A percentile compares a stretch with the other conserved stretches of the same genome.
Evolutionary conservation across 176 grass and related monocot species (phyloP).

Genomic region (bread wheat (Triticum aestivum)): DNA sequence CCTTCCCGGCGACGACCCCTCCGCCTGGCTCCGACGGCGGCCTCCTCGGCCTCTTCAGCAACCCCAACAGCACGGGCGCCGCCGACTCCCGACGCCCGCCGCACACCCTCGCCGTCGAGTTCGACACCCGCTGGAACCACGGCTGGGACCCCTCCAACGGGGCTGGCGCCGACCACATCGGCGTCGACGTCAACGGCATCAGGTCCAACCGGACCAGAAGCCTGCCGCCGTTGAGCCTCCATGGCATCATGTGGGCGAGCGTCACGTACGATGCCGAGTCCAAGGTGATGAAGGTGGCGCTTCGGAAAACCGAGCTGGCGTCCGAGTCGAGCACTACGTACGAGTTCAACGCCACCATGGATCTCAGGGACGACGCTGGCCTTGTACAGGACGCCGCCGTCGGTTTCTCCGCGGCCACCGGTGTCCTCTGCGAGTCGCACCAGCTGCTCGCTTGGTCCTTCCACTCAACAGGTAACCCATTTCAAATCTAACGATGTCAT

Average conservation of each 20-base stretch:
- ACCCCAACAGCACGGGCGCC: not conserved
- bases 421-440: not conserved
- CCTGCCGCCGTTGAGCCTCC: not conserved
- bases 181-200: not conserved
- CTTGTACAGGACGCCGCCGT: not conserved
- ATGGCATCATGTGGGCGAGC: not conserved
- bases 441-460: conserved; percentile 21
- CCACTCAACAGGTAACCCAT: not conserved
- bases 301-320: not conserved
- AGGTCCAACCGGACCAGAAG: not conserved
- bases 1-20: not conserved
- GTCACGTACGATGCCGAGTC: not conserved
- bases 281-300: not conserved
- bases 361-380: not conserved
- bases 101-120: not conserved
- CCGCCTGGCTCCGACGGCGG: not conserved
- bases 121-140: not conserved
- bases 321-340: not conserved
- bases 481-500: not conserved
- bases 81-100: not conserved
- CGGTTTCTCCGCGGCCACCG: conserved; percentile 13
- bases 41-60: not conserved
- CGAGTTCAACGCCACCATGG: not conserved
- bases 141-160: not conserved
- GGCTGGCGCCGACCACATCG: not conserved